Percentiles rank a stretch among this genome's conserved stretches.
Conservation (phyloP, 768 basidiomycete genomes). For the Trametes maxima region DNA sequence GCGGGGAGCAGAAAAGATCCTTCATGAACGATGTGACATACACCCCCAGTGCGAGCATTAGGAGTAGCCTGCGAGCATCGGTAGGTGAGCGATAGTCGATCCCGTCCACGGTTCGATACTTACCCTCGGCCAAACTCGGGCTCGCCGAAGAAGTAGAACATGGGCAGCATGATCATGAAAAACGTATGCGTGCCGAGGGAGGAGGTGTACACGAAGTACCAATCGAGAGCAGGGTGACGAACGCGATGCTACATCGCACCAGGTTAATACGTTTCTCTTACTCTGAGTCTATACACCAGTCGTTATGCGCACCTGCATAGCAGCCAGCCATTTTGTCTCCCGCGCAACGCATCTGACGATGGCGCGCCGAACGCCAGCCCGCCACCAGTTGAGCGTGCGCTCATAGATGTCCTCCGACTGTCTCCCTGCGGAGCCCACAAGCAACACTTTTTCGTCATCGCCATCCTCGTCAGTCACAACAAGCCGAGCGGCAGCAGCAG, state of each 20-base stretch:
- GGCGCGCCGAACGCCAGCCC: constrained; percentile 56
- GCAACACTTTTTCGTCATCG: constrained; percentile 11
- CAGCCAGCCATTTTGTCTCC: constrained; percentile 64
- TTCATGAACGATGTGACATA: constrained; percentile 88
- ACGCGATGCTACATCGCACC: constrained; percentile 45
- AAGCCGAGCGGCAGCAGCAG: background rate
- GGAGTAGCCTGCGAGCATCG: constrained; percentile 53
- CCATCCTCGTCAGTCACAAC: background rate
- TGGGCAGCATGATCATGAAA: constrained; percentile 89
- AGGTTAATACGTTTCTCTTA: constrained; percentile 25
- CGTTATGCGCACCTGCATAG: constrained; percentile 58
- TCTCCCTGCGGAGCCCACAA: constrained; percentile 29
- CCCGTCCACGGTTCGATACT: constrained; percentile 29
- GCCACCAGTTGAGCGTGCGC: constrained; percentile 63
- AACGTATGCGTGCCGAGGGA: constrained; percentile 86
- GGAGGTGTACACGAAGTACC: constrained; percentile 83
- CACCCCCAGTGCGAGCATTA: constrained; percentile 76
- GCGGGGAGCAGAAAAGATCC: constrained; percentile 86
- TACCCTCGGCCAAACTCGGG: constrained; percentile 73
- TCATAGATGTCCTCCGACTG: constrained; percentile 60
- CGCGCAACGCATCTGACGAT: constrained; percentile 55
- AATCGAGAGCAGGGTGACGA: constrained; percentile 69
- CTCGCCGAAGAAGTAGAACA: constrained; percentile 88
- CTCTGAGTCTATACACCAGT: constrained; percentile 1
- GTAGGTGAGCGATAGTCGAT: constrained; percentile 16